Evolutionary conservation across 192 early-diverging fungal genomes (phyloP), one percentile per base, ranked within the genome.

Genomic region (Backusella australiensis): DNA sequence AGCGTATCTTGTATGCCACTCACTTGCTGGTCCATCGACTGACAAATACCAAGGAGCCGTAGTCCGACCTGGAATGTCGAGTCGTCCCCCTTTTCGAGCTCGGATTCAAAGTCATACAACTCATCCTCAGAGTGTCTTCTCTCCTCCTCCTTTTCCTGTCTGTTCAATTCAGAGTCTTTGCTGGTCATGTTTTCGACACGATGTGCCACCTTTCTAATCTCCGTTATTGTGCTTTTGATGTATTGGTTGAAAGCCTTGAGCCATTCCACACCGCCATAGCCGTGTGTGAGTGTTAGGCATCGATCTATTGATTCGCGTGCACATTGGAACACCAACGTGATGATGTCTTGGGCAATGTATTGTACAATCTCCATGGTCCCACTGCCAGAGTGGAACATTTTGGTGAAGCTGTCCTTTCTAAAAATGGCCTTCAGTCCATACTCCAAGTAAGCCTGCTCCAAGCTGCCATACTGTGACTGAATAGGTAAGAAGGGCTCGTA

Each of bases 41-140:
- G 78, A 68, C 89, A 89, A 3, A 90, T 74, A 15, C 82, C 89
- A 73, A 94, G 82, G 17, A 92, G 42, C 34, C 86, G 79, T 29
- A 93, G 78, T n/a, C 89, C 93, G 59, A 89, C 80, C 53, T 93
- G 91, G 78, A 94, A 93, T 41, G 82, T 81, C 0, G 83, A 80
- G 76, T 92, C 88, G 41, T 92, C 90, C 23, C 56, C 56, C n/a
- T 63, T 63, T 29, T 63, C 56, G 26, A 63, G 56, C 26, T 63
- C 56, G 56, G 56, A 63, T 63, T 63, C 56, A 26, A 63, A 63
- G 23, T 63, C 56, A 14, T 63, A 63, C 12, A 63, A 12, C 34
- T 87, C 86, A 65, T 73, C 38, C 70, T 77, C 32, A 41, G 52
- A 26, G 12, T 39, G 17, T 59, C 78, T 29, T 82, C 83, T 19